These are phyloP conservation scores for Mariannaea sp. DNA, from an alignment of 2,329 filamentous ascomycete genomes.

Conservation along the genomic window DNA sequence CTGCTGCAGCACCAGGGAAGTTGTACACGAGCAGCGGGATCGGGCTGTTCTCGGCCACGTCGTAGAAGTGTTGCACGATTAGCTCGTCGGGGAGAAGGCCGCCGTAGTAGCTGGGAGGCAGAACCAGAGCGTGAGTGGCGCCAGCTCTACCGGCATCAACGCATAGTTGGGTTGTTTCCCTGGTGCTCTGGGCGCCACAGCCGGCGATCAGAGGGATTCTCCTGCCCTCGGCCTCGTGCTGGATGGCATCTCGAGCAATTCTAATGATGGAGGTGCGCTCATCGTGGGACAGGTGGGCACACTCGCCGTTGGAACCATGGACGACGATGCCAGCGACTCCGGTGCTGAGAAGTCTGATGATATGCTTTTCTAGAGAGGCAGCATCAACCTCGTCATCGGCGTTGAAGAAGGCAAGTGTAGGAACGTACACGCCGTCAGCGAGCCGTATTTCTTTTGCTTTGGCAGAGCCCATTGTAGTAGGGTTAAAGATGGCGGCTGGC, in stretches of 20 bases:
- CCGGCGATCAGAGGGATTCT: conserved; percentile 68
- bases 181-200: conserved; percentile 74
- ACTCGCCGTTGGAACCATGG: conserved; percentile 84
- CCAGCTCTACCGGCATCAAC: conserved; percentile 71
- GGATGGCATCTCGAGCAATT: conserved; percentile 52
- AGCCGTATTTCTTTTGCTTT: conserved; percentile 35
- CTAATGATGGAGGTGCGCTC: conserved; percentile 71
- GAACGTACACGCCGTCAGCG: conserved; percentile 44
- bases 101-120: conserved; percentile 80
- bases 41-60: conserved; percentile 63
- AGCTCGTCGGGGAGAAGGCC: conserved; percentile 61
- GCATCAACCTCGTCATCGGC: conserved; percentile 42
- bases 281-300: conserved; percentile 73
- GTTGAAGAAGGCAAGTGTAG: conserved; percentile 46
- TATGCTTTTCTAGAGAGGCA: conserved; percentile 40
- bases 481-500: conserved; percentile 33
- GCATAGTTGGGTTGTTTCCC: conserved; percentile 74
- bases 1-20: conserved; percentile 64
- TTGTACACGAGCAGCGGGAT: conserved; percentile 70
- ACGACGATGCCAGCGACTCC: conserved; percentile 77
- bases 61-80: conserved; percentile 63
- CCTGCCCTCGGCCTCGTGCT: conserved; percentile 31
- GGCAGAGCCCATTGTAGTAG: conserved; percentile 35
- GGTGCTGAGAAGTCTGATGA: conserved; percentile 59
- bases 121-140: conserved; percentile 75